Percentiles rank a stretch among this genome's conserved stretches.
Evolutionary conservation across 1,284 basidiomycete genomes (phyloP).

Genomic region (Cryptococcus neoformans): DNA sequence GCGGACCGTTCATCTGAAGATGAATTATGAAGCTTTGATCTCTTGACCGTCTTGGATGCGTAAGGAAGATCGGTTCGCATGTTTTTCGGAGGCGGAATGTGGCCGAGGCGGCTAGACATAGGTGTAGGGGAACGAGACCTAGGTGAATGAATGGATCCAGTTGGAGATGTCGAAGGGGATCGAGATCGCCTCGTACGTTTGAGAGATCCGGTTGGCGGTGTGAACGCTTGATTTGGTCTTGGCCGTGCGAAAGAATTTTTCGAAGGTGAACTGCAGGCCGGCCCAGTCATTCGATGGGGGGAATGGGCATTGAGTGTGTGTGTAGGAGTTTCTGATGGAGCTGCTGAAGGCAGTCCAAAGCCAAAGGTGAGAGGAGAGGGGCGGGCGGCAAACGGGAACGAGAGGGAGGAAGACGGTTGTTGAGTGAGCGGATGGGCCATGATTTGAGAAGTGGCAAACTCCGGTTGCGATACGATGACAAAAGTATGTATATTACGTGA

Average conservation of each 20-base stretch:
- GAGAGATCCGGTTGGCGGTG: slow-evolving; percentile 8
- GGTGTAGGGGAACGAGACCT: too few species aligned
- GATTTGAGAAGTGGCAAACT: not conserved
- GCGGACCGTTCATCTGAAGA: not conserved
- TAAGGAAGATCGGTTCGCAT: not conserved
- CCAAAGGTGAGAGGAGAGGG: slow-evolving; percentile 40
- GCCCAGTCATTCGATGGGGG: slow-evolving; percentile 14
- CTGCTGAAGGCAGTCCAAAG: slow-evolving; percentile 26
- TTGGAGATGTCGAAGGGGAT: slow-evolving; percentile 27
- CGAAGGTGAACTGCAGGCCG: too few species aligned
- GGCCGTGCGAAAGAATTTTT: too few species aligned
- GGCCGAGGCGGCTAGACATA: too few species aligned
- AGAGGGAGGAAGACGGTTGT: slow-evolving; percentile 39
- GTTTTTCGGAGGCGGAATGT: not conserved
- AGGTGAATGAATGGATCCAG: slow-evolving; percentile 3
- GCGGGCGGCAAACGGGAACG: slow-evolving; percentile 37
- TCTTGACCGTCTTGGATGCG: slow-evolving; percentile 17
- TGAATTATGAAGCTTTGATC: slow-evolving; percentile 19
- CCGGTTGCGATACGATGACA: not conserved
- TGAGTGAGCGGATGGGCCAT: slow-evolving; percentile 47
- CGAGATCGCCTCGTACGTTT: slow-evolving; percentile 24
- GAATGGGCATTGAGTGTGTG: not conserved
- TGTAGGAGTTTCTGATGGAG: slow-evolving; percentile 8
- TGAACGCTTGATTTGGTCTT: too few species aligned
- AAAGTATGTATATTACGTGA: not conserved